Percentiles rank a stretch among this genome's conserved stretches.
phyloP scores from a whole-genome alignment of 805 yeast genomes.

The Grigorovia humatica region DNA sequence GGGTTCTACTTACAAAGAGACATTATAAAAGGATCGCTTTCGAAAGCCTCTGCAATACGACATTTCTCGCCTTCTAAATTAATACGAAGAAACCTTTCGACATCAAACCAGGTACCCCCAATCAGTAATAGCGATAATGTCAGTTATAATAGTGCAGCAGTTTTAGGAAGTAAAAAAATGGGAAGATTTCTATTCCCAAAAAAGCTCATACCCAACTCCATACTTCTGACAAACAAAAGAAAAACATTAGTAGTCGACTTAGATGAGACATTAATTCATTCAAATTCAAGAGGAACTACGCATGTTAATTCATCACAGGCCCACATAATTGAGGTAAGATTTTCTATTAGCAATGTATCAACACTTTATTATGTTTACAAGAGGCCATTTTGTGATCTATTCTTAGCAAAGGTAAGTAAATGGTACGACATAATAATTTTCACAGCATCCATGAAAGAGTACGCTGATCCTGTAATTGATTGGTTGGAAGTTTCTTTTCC shows the following conservation, averaged over 20 bases:
- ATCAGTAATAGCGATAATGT: constrained; percentile 2
- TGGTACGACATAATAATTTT: constrained; percentile 89
- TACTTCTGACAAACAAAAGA: constrained; percentile 27
- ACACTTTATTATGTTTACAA: constrained; percentile 84
- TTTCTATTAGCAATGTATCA: constrained; percentile 48
- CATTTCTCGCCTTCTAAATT: background rate
- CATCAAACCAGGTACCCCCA: background rate
- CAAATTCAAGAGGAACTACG: constrained; percentile 52
- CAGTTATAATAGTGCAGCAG: constrained; percentile 1
- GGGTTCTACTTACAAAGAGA: constrained; percentile 24
- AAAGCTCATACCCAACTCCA: constrained; percentile 32
- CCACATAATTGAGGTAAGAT: constrained; percentile 73
- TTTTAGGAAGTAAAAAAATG: constrained; percentile 25
- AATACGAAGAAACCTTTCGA: background rate
- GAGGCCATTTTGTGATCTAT: constrained; percentile 83
- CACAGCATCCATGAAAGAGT: constrained; percentile 89
- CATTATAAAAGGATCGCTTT: constrained; percentile 25
- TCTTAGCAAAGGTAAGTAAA: constrained; percentile 61
- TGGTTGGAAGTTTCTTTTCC: constrained; percentile 62
- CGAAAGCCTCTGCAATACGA: constrained; percentile 7
- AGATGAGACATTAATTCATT: constrained; percentile 91
- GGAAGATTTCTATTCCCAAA: constrained; percentile 36
- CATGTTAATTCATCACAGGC: constrained; percentile 30
- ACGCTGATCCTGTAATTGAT: constrained; percentile 95
- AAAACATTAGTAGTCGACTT: constrained; percentile 75